Evolutionary conservation across 2,329 filamentous ascomycete species (phyloP), one percentile per base, ranked within the genome.

Genomic region (Cryphonectria nitschkei): DNA sequence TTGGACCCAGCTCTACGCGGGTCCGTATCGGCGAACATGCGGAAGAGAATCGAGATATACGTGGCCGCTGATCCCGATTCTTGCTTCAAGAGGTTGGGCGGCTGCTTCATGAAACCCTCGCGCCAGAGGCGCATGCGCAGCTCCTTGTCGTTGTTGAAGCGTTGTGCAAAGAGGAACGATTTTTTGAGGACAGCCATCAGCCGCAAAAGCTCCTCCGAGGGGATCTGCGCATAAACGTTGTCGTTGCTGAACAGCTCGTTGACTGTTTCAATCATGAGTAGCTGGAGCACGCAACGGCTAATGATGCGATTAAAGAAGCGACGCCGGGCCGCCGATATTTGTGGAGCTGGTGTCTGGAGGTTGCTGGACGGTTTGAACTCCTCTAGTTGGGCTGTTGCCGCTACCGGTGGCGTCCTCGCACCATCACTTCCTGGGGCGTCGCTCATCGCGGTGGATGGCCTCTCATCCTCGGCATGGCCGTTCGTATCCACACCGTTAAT

Each of bases 241-340:
- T 98, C 95, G 80, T 98, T 99, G 76, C 94, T 97, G 84, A 99
- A 99, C 65, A 99, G 89, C 81, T 99, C 97, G 77, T 97, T 97
- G 58, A 99, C 97, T 0, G 97, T 99, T 81, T 99, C 97, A 76
- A 99, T 99, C 94, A 99, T 99, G 74, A 99, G 89, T 2, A 99
- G 88, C 81, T 99, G 97, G 11, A 99, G 85, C 4, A 99, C 97
- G 79, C 96, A 99, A 75, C 97, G 95, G 19, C 95, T 98, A 81
- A 99, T 99, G 80, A 99, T 99, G 75, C 95, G 93, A 83, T 99
- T 99, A 87, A 99, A 99, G 84, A 98, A 98, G 67, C 95, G 92
- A 50, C 96, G 90, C 37, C 96, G 92, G 0, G 96, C 94, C 2
- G 94, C 94, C 1, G 96, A 98, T 6, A 99, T 95, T 0, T 97